Evolutionary conservation across 2,329 filamentous ascomycete genomes (phyloP).

Genomic region (Neospermospora avenae): DNA sequence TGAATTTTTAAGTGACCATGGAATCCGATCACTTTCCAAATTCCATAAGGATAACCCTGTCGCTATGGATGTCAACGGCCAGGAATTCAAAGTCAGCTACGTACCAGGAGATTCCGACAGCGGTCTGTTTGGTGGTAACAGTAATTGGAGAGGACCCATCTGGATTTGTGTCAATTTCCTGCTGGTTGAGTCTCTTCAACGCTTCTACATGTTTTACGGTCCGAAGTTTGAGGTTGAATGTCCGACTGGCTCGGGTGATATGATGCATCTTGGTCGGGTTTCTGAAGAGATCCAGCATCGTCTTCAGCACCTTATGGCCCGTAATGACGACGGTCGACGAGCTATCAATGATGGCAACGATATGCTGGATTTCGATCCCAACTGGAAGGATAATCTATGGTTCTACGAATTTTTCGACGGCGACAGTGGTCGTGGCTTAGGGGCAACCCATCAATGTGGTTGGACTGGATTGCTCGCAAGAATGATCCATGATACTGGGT

Average conservation of each 20-base stretch:
- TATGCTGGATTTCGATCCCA: conserved; percentile 81
- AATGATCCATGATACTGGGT: conserved; percentile 97
- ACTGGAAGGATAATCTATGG: conserved; percentile 94
- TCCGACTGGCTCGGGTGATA: conserved; percentile 87
- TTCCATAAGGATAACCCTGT: conserved; percentile 87
- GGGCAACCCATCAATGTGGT: conserved; percentile 90
- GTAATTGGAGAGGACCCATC: conserved; percentile 94
- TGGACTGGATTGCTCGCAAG: conserved; percentile 96
- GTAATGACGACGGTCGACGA: conserved; percentile 78
- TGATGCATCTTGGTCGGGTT: conserved; percentile 93
- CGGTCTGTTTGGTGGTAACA: conserved; percentile 92
- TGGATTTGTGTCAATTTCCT: conserved; percentile 97
- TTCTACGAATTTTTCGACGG: conserved; percentile 98
- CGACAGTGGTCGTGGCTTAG: conserved; percentile 82
- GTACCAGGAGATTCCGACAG: conserved; percentile 96
- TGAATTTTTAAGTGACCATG: conserved; percentile 87
- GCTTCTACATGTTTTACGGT: conserved; percentile 96
- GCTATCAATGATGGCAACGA: conserved; percentile 86
- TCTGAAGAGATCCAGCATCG: conserved; percentile 94
- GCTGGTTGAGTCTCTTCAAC: conserved; percentile 87
- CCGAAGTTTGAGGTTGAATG: conserved; percentile 87
- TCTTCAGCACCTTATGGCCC: conserved; percentile 84
- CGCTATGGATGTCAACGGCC: conserved; percentile 93
- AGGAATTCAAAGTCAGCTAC: conserved; percentile 83
- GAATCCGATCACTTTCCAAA: conserved; percentile 89